Evolutionary conservation across 2,329 filamentous ascomycete species (phyloP).

Genomic region (Diaporthe humulicola): DNA sequence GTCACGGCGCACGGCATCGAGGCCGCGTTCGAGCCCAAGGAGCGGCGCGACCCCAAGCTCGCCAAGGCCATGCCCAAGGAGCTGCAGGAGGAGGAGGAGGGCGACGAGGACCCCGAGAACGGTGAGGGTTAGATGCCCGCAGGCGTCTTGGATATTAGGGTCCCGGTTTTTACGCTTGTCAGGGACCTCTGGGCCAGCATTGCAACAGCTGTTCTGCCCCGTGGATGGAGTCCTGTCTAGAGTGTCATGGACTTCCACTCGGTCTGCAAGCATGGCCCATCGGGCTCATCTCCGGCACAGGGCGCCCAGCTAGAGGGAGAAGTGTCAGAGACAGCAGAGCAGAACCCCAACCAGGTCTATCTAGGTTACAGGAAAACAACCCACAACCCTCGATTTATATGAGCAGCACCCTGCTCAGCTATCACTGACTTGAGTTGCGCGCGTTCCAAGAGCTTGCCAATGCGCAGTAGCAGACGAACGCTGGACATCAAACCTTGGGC

Average conservation of each 20-base stretch:
- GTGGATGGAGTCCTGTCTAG: no score
- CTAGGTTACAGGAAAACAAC: no score
- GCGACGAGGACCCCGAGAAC: constrained; percentile 63
- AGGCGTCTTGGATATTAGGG: not conserved
- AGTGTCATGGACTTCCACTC: not conserved
- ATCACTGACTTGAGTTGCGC: not conserved
- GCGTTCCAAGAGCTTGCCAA: not conserved
- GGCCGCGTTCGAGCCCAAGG: constrained; percentile 64
- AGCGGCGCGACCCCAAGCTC: constrained; percentile 51
- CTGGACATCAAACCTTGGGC: no score
- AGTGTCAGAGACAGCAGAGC: not conserved
- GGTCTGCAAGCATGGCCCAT: no score
- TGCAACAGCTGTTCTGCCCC: not conserved
- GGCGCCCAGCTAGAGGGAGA: no score
- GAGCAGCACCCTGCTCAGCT: not conserved
- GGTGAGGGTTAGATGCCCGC: constrained; percentile 52
- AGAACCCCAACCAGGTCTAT: not conserved
- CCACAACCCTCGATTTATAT: not conserved
- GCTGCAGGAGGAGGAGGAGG: constrained; percentile 62
- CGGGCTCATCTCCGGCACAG: not conserved
- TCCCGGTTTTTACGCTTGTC: no score
- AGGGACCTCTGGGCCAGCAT: no score
- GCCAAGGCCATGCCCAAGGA: constrained; percentile 49
- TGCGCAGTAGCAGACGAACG: not conserved
- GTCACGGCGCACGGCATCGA: constrained; percentile 77